Percentiles rank a stretch among this genome's conserved stretches.
Conservation (phyloP, 768 basidiomycete species). For the Mycena pura region DNA sequence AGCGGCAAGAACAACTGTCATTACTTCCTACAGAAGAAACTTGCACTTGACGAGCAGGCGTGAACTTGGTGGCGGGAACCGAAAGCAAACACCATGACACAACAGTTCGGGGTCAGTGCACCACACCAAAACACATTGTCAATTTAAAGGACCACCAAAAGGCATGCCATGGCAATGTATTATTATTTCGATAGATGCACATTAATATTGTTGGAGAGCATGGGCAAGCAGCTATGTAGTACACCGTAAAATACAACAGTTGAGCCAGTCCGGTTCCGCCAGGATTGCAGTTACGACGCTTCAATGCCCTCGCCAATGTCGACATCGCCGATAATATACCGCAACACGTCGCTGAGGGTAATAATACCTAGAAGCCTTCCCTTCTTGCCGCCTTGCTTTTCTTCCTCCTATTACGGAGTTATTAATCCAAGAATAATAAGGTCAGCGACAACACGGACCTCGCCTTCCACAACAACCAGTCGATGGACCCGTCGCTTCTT, state of each 20-base stretch:
- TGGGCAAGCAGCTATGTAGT: too few species aligned
- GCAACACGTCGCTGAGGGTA: conserved; percentile 86
- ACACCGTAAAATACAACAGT: conserved; percentile 22
- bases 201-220: too few species aligned
- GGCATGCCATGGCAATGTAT: too few species aligned
- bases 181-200: too few species aligned
- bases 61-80: too few species aligned
- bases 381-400: conserved; percentile 78
- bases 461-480: conserved; percentile 93
- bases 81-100: too few species aligned
- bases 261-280: conserved; percentile 5
- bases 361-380: conserved; percentile 87
- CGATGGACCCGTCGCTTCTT: conserved; percentile 94
- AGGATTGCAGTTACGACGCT: conserved; percentile 21
- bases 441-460: conserved; percentile 52
- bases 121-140: too few species aligned
- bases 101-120: too few species aligned
- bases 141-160: too few species aligned
- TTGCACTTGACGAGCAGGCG: neutral
- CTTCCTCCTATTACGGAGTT: conserved; percentile 66
- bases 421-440: neutral
- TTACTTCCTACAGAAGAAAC: conserved; percentile 7
- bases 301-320: conserved; percentile 55
- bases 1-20: neutral
- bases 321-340: conserved; percentile 78